Conservation (phyloP, 1,284 basidiomycete genomes). For the Puccinia triticina region DNA sequence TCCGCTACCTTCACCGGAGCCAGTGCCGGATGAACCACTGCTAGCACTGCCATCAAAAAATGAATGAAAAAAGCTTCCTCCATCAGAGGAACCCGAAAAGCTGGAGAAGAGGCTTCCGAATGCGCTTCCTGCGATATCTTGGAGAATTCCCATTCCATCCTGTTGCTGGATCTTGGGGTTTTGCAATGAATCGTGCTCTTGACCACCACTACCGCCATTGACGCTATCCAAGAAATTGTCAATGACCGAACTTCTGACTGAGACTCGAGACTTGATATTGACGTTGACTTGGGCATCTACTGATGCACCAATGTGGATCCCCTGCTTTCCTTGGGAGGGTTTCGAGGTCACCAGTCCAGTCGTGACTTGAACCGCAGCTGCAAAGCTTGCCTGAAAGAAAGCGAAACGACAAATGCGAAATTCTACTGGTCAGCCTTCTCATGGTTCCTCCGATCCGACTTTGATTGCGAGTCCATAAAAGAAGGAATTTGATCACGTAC, state of each 20-base stretch:
- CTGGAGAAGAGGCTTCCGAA: background rate
- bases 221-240: conserved; percentile 38
- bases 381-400: conserved; percentile 18
- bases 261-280: conserved; percentile 26
- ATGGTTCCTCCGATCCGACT: background rate
- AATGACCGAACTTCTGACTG: conserved; percentile 25
- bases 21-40: background rate
- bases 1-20: background rate
- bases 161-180: conserved; percentile 19
- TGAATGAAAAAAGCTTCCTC: background rate
- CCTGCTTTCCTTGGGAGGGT: conserved; percentile 13
- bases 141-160: conserved; percentile 37
- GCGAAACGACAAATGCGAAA: background rate
- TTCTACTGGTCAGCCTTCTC: background rate
- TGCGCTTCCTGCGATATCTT: conserved; percentile 1
- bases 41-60: background rate
- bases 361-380: conserved; percentile 14
- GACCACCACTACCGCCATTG: conserved; percentile 37
- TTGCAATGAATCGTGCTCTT: conserved; percentile 3
- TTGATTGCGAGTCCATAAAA: background rate
- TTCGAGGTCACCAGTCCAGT: conserved; percentile 15
- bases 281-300: conserved; percentile 20
- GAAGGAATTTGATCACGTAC: background rate
- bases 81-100: background rate
- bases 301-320: conserved; percentile 33